Conservation (phyloP, 257 asterid species). For the Echium plantagineum region DNA sequence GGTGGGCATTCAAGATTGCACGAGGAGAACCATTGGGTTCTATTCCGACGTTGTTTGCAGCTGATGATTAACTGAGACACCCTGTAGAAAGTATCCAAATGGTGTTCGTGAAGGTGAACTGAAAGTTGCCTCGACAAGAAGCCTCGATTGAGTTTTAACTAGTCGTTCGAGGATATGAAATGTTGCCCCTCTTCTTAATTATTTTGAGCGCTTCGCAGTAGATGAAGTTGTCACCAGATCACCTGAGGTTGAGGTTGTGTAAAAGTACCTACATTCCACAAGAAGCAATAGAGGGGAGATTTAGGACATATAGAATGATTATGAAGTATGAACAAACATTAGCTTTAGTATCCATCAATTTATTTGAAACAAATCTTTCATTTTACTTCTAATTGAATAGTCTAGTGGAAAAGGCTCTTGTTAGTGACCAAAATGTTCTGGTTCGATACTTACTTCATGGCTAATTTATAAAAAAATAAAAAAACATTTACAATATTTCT, state of each 20-base stretch:
- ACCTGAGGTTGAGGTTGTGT: background rate
- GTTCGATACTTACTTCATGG: too few relatives aligned
- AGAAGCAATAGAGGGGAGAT: too few relatives aligned
- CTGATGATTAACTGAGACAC: slow-evolving; percentile 14
- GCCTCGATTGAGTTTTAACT: background rate
- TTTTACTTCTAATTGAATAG: too few relatives aligned
- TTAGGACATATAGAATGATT: too few relatives aligned
- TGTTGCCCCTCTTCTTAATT: background rate
- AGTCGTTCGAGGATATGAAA: background rate
- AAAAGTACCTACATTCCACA: too few relatives aligned
- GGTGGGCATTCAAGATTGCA: slow-evolving; percentile 75
- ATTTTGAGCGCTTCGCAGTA: background rate
- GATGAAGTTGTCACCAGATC: background rate
- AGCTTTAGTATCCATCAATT: too few relatives aligned
- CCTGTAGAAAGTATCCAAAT: background rate
- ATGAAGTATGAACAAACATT: too few relatives aligned
- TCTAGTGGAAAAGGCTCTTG: too few relatives aligned
- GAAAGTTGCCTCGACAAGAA: background rate
- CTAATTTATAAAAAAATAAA: too few relatives aligned
- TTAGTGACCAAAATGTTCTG: too few relatives aligned
- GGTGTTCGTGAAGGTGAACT: background rate
- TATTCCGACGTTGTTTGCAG: slow-evolving; percentile 88
- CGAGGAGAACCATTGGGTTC: slow-evolving; percentile 81
- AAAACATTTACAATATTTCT: too few relatives aligned
- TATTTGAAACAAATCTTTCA: too few relatives aligned